Evolutionary conservation across 2,329 filamentous ascomycete genomes (phyloP).

Genomic region (Diplodia corticola): DNA sequence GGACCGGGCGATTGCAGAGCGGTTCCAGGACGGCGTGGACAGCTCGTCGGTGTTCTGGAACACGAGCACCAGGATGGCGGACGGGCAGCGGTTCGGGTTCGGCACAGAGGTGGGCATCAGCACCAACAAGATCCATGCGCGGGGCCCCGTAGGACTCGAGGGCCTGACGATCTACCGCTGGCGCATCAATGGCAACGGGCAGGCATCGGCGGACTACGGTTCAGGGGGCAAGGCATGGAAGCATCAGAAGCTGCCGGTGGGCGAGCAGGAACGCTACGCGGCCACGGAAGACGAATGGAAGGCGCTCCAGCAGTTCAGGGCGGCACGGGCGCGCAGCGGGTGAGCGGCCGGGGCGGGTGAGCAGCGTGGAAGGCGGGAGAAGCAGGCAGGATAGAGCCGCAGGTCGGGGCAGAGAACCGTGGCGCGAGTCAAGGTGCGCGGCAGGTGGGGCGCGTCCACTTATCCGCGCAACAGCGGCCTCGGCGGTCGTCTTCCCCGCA

Average conservation of each 20-base stretch:
- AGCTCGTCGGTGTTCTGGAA: constrained; percentile 97
- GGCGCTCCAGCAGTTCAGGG: constrained; percentile 35
- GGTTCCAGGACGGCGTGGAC: constrained; percentile 83
- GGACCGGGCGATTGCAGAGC: constrained; percentile 66
- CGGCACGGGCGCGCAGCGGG: constrained; percentile 23
- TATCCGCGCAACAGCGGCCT: constrained; percentile 11
- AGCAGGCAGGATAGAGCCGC: constrained; percentile 7
- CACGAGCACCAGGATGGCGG: constrained; percentile 87
- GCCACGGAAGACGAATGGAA: constrained; percentile 29
- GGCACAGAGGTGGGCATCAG: constrained; percentile 98
- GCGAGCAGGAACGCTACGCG: constrained; percentile 32
- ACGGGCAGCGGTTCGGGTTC: constrained; percentile 96
- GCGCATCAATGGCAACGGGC: constrained; percentile 78
- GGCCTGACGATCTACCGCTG: constrained; percentile 98
- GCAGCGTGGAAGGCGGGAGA: constrained; percentile 9
- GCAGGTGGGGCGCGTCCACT: constrained; percentile 8
- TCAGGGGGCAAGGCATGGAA: constrained; percentile 57
- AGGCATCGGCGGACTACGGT: constrained; percentile 75
- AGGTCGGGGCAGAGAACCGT: not conserved
- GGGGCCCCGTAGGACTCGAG: constrained; percentile 90
- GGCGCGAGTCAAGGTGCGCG: constrained; percentile 8
- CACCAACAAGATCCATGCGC: constrained; percentile 96
- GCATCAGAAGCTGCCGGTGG: constrained; percentile 52
- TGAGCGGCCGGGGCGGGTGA: not conserved
- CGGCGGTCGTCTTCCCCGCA: constrained; percentile 15